phyloP scores from a whole-genome alignment of 106 monocot genomes.

The Dendrobium officinale region DNA sequence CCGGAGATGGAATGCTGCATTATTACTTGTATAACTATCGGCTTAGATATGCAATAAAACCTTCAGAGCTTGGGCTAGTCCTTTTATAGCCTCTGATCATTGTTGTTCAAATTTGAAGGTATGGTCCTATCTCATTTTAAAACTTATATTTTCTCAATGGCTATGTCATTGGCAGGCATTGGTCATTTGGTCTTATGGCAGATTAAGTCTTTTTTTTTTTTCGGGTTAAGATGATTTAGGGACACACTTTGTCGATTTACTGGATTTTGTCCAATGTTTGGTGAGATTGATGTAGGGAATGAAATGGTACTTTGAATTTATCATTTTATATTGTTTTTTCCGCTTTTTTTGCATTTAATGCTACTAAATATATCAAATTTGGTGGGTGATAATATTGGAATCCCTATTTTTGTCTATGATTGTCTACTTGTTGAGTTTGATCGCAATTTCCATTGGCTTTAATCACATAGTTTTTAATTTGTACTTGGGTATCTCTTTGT shows the following conservation, averaged over 20 bases:
- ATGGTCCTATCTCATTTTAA: not conserved
- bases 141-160: not conserved
- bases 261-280: not conserved
- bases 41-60: slow-evolving; percentile 30
- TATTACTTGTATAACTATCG: slow-evolving; percentile 75
- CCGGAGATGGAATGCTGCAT: slow-evolving; percentile 78
- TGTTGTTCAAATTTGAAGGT: not conserved
- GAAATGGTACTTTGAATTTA: not conserved
- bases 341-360: not conserved
- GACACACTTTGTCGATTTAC: not conserved
- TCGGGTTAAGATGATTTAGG: not conserved
- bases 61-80: slow-evolving; percentile 61
- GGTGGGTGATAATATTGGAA: not conserved
- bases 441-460: not conserved
- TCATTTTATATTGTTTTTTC: not conserved
- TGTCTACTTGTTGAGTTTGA: not conserved
- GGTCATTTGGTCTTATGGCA: not conserved
- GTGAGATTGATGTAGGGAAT: slow-evolving; percentile 1
- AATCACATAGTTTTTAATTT: not conserved
- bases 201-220: not conserved
- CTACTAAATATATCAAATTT: not conserved
- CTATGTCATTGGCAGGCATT: not conserved
- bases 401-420: not conserved
- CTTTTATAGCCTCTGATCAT: slow-evolving; percentile 16
- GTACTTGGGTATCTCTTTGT: not conserved